A percentile compares a stretch with the other conserved stretches of the same genome.
Conservation (phyloP, 495 filamentous ascomycete species). For the Penicillium steckii region DNA sequence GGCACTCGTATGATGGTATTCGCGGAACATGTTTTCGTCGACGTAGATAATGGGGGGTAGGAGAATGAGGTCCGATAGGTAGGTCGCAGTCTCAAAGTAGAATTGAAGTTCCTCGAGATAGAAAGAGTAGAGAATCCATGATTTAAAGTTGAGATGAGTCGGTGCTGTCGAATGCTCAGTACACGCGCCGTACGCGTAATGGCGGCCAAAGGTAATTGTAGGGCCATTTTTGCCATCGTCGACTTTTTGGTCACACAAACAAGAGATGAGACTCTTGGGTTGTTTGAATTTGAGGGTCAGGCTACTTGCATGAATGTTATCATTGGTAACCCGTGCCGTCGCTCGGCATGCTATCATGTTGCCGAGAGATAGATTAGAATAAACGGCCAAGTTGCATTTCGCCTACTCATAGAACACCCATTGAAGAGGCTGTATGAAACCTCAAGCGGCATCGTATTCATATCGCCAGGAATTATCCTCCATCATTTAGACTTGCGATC, state of each 20-base stretch:
- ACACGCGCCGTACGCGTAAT: not conserved
- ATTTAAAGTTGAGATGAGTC: not conserved
- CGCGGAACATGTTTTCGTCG: conserved; percentile 28
- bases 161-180: not conserved
- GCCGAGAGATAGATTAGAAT: too few relatives aligned
- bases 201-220: not conserved
- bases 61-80: not conserved
- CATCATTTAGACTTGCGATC: too few relatives aligned
- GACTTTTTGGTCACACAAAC: too few relatives aligned
- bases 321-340: not conserved
- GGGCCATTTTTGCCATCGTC: not conserved
- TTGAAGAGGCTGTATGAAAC: too few relatives aligned
- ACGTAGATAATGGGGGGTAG: not conserved
- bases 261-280: not conserved
- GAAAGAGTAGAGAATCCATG: not conserved
- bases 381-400: too few relatives aligned
- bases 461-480: too few relatives aligned
- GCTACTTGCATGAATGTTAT: too few relatives aligned
- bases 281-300: too few relatives aligned
- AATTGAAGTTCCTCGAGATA: too few relatives aligned
- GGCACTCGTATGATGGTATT: conserved; percentile 81
- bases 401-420: too few relatives aligned
- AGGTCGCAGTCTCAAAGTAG: too few relatives aligned
- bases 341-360: conserved; percentile 4
- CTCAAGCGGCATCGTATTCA: too few relatives aligned